Evolutionary conservation across 306 rosid species (phyloP).

Genomic region (Cotoneaster glaucophyllus): DNA sequence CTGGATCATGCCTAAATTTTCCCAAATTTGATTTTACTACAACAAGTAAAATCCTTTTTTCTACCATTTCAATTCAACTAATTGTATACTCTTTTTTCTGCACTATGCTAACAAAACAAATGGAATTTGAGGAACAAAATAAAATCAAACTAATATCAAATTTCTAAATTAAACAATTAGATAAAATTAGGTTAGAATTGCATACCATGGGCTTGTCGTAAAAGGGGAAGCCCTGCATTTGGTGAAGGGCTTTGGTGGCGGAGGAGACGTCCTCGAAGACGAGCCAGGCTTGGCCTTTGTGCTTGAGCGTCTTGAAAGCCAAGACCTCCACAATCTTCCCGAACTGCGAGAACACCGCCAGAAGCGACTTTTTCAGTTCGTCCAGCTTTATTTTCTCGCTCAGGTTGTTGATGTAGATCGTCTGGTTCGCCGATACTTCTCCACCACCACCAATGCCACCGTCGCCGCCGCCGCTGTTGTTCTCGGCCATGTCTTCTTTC

Average conservation of each 20-base stretch:
- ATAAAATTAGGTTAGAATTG: neutral
- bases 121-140: neutral
- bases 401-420: constrained; percentile 93
- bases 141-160: neutral
- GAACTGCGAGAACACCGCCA: constrained; percentile 90
- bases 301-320: constrained; percentile 87
- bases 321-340: constrained; percentile 91
- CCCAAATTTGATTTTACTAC: neutral
- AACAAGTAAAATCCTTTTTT: neutral
- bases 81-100: too few species aligned
- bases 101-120: neutral
- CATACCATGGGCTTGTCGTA: constrained; percentile 91
- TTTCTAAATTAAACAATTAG: neutral
- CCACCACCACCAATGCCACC: neutral
- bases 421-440: constrained; percentile 55
- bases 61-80: neutral
- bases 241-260: constrained; percentile 86
- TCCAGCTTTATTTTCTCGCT: constrained; percentile 95
- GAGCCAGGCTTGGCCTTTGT: constrained; percentile 98
- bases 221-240: constrained; percentile 98
- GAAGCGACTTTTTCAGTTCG: constrained; percentile 82
- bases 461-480: constrained; percentile 26
- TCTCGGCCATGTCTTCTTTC: constrained; percentile 51
- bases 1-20: neutral
- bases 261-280: constrained; percentile 82